Conservation (phyloP, 306 rosid genomes). For the Alnus glutinosa region DNA sequence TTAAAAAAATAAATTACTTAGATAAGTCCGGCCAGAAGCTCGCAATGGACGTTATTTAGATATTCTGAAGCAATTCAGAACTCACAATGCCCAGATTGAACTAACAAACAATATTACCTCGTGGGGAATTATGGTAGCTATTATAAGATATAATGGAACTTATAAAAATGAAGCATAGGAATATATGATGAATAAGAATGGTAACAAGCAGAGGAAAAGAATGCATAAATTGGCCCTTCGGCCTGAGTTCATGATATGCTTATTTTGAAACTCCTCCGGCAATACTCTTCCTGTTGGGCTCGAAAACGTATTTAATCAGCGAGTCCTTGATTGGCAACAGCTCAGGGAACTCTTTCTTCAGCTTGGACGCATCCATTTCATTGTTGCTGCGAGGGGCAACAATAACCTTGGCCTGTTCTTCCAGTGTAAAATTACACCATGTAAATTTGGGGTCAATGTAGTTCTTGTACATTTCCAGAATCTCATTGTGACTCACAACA, state of each 20-base stretch:
- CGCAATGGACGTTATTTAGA: background rate
- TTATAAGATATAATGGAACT: slow-evolving; percentile 5
- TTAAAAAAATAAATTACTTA: background rate
- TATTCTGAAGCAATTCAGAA: slow-evolving; percentile 19
- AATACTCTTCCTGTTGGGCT: slow-evolving; percentile 44
- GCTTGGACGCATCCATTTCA: slow-evolving; percentile 48
- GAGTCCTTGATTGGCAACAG: slow-evolving; percentile 46
- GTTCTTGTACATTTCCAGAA: slow-evolving; percentile 62
- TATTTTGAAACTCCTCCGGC: slow-evolving; percentile 24
- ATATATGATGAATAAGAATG: slow-evolving; percentile 1
- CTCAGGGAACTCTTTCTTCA: slow-evolving; percentile 57
- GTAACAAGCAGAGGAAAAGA: slow-evolving; percentile 4
- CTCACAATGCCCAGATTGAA: slow-evolving; percentile 16
- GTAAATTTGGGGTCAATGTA: slow-evolving; percentile 48
- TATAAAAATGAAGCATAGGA: background rate
- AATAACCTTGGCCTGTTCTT: slow-evolving; percentile 45
- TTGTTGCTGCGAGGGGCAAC: slow-evolving; percentile 48
- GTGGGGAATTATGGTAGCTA: background rate
- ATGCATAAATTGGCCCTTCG: slow-evolving; percentile 1
- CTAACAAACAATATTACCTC: background rate
- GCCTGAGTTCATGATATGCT: slow-evolving; percentile 13
- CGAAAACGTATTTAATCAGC: slow-evolving; percentile 45
- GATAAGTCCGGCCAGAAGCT: no score
- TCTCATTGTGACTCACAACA: slow-evolving; percentile 55
- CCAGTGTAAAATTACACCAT: slow-evolving; percentile 53